Conservation (phyloP, 2,329 filamentous ascomycete genomes). For the Aotearoamyces nothofagi region DNA sequence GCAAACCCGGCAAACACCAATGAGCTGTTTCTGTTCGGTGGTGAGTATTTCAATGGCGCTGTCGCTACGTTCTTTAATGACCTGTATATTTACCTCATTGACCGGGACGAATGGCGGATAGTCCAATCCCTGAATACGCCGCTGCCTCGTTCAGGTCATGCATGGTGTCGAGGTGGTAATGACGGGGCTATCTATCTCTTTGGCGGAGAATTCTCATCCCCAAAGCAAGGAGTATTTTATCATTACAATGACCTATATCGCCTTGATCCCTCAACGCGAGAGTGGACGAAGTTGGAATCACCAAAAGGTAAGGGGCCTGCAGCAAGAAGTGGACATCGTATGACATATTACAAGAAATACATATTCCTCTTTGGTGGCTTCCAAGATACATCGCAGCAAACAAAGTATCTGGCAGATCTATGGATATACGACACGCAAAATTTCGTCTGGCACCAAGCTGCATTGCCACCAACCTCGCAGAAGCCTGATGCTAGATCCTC, state of each 20-base stretch:
- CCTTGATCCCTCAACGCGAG: slow-evolving; percentile 66
- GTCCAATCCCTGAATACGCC: slow-evolving; percentile 87
- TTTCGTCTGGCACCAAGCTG: slow-evolving; percentile 70
- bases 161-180: slow-evolving; percentile 84
- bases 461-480: slow-evolving; percentile 60
- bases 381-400: slow-evolving; percentile 90
- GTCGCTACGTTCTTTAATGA: slow-evolving; percentile 60
- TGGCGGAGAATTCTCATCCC: slow-evolving; percentile 90
- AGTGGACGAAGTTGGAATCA: slow-evolving; percentile 82
- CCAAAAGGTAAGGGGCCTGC: slow-evolving; percentile 66
- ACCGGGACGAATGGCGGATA: slow-evolving; percentile 77
- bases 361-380: slow-evolving; percentile 93
- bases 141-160: slow-evolving; percentile 80
- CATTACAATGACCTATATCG: slow-evolving; percentile 99
- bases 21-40: slow-evolving; percentile 82
- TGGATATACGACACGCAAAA: slow-evolving; percentile 92
- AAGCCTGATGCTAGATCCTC: slow-evolving; percentile 86
- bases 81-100: slow-evolving; percentile 57
- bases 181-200: slow-evolving; percentile 75
- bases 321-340: slow-evolving; percentile 80
- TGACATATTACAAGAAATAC: slow-evolving; percentile 96
- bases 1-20: slow-evolving; percentile 77
- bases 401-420: slow-evolving; percentile 82
- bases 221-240: slow-evolving; percentile 96
- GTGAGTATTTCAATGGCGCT: slow-evolving; percentile 90